Evolutionary conservation across 2,329 filamentous ascomycete genomes (phyloP), one percentile per base, ranked within the genome.

Genomic region (Colletotrichum noveboracense): DNA sequence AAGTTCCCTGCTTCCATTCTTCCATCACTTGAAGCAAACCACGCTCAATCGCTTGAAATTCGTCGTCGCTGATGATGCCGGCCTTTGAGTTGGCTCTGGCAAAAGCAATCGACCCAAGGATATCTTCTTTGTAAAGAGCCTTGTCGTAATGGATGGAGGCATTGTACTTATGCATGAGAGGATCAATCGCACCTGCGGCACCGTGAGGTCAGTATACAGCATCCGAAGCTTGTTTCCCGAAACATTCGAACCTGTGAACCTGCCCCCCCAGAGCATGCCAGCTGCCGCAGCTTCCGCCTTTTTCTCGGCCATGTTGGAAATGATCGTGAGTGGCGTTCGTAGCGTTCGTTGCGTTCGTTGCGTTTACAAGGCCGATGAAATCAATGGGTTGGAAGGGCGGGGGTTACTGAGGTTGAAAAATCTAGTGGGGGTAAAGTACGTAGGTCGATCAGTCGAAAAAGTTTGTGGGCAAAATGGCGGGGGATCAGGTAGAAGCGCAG

Each of bases 131-230:
- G 85, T 92, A 93, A 82, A 94, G 90, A 73, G 88, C 87, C 64
- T 91, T 90, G 83, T 94, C 92, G 82, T 92, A 93, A 79, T 89
- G 89, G 72, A 94, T 89, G n/a, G 91, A 93, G 77, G 91, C 89
- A 83, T 94, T 94, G 87, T 93, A 94, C 67, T 78, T 69, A 28
- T 71, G 64, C 78, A 79, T 79, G 36, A 79, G 72, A 66, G 74
- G 71, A 71, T 78, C 68, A 48, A 79, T 76, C 30, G 30, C 66
- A 70, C 67, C 67, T 70, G 38, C 56, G 67, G 5, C 58, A 52
- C 16, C 36, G 26, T 55, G 60, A 70, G 56, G 67, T 70, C 60
- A 70, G 67, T 64, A 70, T 58, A 58, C 9, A 28, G 16, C 8
- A 36, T 71, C 13, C 16, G 56, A 65, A 70, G 56, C 38, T 70